A percentile compares a stretch with the other conserved stretches of the same genome.
Evolutionary conservation across 495 filamentous ascomycete species (phyloP).

Genomic region (Penicillium fimorum): DNA sequence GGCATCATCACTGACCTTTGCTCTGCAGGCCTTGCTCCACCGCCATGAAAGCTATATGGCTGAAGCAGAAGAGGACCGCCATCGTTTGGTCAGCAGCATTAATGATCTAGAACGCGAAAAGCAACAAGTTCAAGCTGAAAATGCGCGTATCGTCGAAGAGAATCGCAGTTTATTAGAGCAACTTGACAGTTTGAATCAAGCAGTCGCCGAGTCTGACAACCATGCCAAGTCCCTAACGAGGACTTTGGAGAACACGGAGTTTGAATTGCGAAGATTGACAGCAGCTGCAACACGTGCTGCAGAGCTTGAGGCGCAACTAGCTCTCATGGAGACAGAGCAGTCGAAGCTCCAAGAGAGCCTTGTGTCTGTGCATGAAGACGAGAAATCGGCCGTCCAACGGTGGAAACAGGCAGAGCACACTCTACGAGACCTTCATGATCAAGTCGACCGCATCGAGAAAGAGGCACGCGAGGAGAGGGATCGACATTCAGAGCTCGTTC

Average conservation of each 20-base stretch:
- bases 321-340: slow-evolving; percentile 78
- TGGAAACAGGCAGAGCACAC: slow-evolving; percentile 81
- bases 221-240: slow-evolving; percentile 68
- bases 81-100: slow-evolving; percentile 65
- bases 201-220: slow-evolving; percentile 71
- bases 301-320: slow-evolving; percentile 74
- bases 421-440: slow-evolving; percentile 71
- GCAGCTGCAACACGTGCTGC: slow-evolving; percentile 69
- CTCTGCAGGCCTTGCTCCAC: slow-evolving; percentile 80
- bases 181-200: slow-evolving; percentile 75
- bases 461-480: slow-evolving; percentile 82
- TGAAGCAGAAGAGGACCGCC: slow-evolving; percentile 80
- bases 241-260: slow-evolving; percentile 70
- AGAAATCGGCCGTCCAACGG: slow-evolving; percentile 70
- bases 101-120: slow-evolving; percentile 77
- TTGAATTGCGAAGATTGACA: slow-evolving; percentile 71
- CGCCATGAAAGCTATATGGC: slow-evolving; percentile 92
- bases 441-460: slow-evolving; percentile 83
- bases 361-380: slow-evolving; percentile 63
- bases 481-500: slow-evolving; percentile 74
- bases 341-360: slow-evolving; percentile 64
- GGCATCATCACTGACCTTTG: slow-evolving; percentile 63
- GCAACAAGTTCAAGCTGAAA: slow-evolving; percentile 66
- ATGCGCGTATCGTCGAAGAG: slow-evolving; percentile 72
- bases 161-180: slow-evolving; percentile 76